Conservation (phyloP, 139 green algal species). For the Dunaliella sp. region DNA sequence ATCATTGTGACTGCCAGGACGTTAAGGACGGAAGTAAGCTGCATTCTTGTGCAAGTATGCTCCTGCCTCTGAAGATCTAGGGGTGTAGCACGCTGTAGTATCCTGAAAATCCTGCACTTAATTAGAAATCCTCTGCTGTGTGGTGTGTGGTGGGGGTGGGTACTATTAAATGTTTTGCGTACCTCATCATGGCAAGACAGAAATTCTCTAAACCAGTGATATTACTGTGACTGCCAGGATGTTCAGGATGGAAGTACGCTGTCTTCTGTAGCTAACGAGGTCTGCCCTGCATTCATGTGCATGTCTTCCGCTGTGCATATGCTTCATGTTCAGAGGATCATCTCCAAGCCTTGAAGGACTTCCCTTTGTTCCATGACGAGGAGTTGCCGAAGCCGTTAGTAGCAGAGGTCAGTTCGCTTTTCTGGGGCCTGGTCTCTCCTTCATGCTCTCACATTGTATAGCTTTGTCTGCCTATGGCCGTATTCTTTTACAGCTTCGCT, state of each 20-base stretch:
- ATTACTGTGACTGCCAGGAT: not conserved
- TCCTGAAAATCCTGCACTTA: too few relatives aligned
- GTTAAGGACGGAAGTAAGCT: too few relatives aligned
- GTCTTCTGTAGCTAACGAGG: not conserved
- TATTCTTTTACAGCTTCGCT: not conserved
- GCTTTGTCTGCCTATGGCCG: not conserved
- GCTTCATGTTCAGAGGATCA: not conserved
- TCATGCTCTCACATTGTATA: not conserved
- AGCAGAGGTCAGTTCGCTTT: constrained; percentile 26
- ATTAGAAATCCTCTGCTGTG: too few relatives aligned
- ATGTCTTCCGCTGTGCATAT: not conserved
- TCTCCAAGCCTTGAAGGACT: not conserved
- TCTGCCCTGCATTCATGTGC: constrained; percentile 1
- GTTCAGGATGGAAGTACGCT: not conserved
- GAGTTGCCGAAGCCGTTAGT: constrained; percentile 42
- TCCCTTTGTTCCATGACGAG: constrained; percentile 39
- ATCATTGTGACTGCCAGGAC: too few relatives aligned
- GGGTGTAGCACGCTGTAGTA: too few relatives aligned
- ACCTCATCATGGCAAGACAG: not conserved
- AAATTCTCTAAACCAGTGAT: not conserved
- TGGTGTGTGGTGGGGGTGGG: too few relatives aligned
- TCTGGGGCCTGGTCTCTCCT: not conserved
- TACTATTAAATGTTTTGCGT: not conserved
- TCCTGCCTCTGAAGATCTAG: too few relatives aligned
- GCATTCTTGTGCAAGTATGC: too few relatives aligned